Evolutionary conservation across 306 rosid species (phyloP), one percentile per base, ranked within the genome.

Genomic region (Abrus precatorius): DNA sequence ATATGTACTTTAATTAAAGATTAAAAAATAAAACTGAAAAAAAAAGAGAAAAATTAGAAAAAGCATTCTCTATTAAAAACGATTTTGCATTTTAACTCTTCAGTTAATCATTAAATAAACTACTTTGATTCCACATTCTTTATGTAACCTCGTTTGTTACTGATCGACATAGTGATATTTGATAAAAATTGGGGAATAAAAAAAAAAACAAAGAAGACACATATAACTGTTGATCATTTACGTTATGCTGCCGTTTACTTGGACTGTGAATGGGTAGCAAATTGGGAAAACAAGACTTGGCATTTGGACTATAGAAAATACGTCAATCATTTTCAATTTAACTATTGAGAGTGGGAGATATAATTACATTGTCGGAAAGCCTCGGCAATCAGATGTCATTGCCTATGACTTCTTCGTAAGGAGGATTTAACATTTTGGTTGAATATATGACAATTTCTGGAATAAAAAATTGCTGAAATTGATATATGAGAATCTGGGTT

Each of bases 231-330:
- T 0, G 44, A 57, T 43, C 1, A 6, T 57, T 57, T 29, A 5
- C 9, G 41, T 29, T 59, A 13, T n/a, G 69, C 9, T 29, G 43
- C n/a, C 14, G 69, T 74, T 14, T 74, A 43, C 45, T 43, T 29
- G 56, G 45, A 44, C 20, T 55, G 41, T 27, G 7, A 71, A 54
- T 54, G 9, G 38, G 9, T 13, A 40, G 77, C 53, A 14, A 41
- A 41, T 49, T 70, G 61, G 6, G 32, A 50, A 70, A 72, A 5
- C 33, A 28, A 55, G 77, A 38, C 38, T 12, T 1, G 56, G 78
- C 28, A 28, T 53, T 59, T 59, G 78, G 78, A 55, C 7, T 20
- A 5, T 5, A 0, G 14, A 43, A 28, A 52, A 41, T 44, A 44
- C 12, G 14, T 47, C 56, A 33, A 44, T 54, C 44, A 45, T 74